Base-by-base conservation (phyloP, 225 moss, liverwort and hornwort genomes). In the Pleurozium schreberi region DNA sequence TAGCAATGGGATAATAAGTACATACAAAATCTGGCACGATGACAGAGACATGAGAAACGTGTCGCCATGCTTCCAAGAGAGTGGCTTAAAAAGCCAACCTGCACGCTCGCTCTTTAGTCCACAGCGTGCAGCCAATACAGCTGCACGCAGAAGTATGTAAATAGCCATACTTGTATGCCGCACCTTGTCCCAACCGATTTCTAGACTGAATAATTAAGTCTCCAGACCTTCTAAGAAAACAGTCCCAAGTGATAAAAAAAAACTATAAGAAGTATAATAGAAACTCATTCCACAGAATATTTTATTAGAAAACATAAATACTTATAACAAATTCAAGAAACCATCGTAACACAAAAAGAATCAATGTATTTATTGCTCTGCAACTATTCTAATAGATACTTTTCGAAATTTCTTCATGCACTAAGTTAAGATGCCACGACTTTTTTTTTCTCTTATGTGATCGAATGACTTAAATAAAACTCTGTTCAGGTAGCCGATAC, bases 101-200 rank as follows among this genome's bases (percentile, higher is more conserved):
- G 90, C 88, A 49, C 91, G 91, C 86, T 95, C 92, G 89, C 95
- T 97, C 91, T 96, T 96, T 66, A 98, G 90, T 90, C 96, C 97
- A 92, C 97, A 97, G 59, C 98, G 97, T 87, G 95, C 95, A 86
- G 98, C 97, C 66, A 98, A 94, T 87, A 98, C 98, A 64, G 95
- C 84, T 90, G 97, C 98, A 70, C 98, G 96, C 92, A 98, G 90
- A 62, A 98, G 92, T 40, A 98, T 94, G 84, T 98, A 98, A 71
- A 98, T 94, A 71, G 98, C 98, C 98, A 97, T 96, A 91, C 96
- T 98, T 67, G 96, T 98, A 91, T 98, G 98, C 50, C 98, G 95
- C 89, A 89, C 94, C 88, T 98, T 91, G 86, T 40, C 30, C 55
- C 55, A 73, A 70, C 61, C 63, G 33, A 63, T 49, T n/a, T 65